These are phyloP conservation scores for Euryodendron excelsum DNA, from an alignment of 148 eudicot species.

Conservation along the genomic window DNA sequence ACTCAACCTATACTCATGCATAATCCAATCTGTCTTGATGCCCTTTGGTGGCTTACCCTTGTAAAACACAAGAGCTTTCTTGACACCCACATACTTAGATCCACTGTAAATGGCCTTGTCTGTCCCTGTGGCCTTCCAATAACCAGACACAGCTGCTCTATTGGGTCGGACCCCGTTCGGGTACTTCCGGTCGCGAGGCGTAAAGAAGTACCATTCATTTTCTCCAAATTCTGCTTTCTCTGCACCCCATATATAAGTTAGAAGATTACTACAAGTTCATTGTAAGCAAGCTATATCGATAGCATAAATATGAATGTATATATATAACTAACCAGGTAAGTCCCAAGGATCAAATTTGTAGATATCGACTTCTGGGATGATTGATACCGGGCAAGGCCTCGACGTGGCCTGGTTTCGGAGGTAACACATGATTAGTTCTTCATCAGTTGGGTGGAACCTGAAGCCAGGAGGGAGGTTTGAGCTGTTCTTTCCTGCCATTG, in stretches of 20 bases:
- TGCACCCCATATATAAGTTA: slow-evolving; percentile 14
- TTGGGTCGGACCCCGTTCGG: slow-evolving; percentile 86
- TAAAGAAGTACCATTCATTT: slow-evolving; percentile 91
- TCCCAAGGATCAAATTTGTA: slow-evolving; percentile 85
- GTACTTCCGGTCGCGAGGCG: slow-evolving; percentile 76
- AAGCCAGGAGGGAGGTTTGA: slow-evolving; percentile 68
- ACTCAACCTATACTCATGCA: slow-evolving; percentile 81
- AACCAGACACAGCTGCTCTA: slow-evolving; percentile 78
- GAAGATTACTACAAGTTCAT: neutral
- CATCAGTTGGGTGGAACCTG: slow-evolving; percentile 73
- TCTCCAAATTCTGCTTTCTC: slow-evolving; percentile 75
- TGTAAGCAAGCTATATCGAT: too few relatives aligned
- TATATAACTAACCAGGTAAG: slow-evolving; percentile 45
- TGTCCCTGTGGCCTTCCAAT: slow-evolving; percentile 95
- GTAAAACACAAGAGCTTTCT: slow-evolving; percentile 89
- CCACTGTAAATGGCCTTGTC: slow-evolving; percentile 72
- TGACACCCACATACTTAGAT: slow-evolving; percentile 66
- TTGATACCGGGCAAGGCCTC: slow-evolving; percentile 61
- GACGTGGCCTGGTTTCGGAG: slow-evolving; percentile 59
- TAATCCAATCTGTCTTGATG: slow-evolving; percentile 81
- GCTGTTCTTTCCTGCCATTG: slow-evolving; percentile 32
- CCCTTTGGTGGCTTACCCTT: slow-evolving; percentile 89
- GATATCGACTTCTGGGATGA: slow-evolving; percentile 69
- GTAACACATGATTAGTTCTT: slow-evolving; percentile 59
- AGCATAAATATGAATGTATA: too few relatives aligned